These are phyloP conservation scores for Odontarrhena argentea DNA, from an alignment of 345 rosid species.

Conservation along the genomic window DNA sequence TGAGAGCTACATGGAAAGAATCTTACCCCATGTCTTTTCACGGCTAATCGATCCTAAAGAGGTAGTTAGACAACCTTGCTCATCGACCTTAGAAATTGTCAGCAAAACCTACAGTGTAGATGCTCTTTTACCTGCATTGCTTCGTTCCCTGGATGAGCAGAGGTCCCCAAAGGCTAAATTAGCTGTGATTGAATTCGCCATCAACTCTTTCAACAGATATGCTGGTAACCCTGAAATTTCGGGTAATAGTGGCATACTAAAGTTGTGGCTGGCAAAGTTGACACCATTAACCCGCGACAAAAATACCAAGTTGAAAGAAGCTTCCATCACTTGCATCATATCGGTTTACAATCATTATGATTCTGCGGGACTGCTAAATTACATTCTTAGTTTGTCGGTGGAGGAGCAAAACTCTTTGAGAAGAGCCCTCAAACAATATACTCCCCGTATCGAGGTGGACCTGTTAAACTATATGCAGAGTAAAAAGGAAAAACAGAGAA, in stretches of 20 bases:
- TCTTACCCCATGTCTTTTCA: slow-evolving; percentile 95
- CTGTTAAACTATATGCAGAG: slow-evolving; percentile 89
- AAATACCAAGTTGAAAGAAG: slow-evolving; percentile 92
- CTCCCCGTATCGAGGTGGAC: slow-evolving; percentile 99
- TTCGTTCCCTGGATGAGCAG: slow-evolving; percentile 97
- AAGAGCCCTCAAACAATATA: slow-evolving; percentile 86
- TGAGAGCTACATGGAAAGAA: slow-evolving; percentile 97
- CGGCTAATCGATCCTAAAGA: slow-evolving; percentile 97
- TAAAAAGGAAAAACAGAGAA: slow-evolving; percentile 91
- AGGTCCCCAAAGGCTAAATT: slow-evolving; percentile 97
- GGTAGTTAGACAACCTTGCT: slow-evolving; percentile 93
- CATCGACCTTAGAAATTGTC: slow-evolving; percentile 87
- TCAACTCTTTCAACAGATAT: slow-evolving; percentile 87
- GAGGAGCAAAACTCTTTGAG: slow-evolving; percentile 96
- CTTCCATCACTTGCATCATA: slow-evolving; percentile 89
- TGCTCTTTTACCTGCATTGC: slow-evolving; percentile 90
- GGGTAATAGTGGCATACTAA: slow-evolving; percentile 82
- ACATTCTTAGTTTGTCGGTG: slow-evolving; percentile 88
- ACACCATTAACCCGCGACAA: slow-evolving; percentile 84
- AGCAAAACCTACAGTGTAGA: slow-evolving; percentile 90
- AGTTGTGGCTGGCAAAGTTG: slow-evolving; percentile 94
- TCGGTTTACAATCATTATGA: slow-evolving; percentile 89
- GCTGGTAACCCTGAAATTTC: slow-evolving; percentile 75
- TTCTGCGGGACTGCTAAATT: slow-evolving; percentile 85
- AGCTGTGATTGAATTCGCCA: slow-evolving; percentile 94